Percentiles rank a stretch among this genome's conserved stretches.
Conservation (phyloP, 768 basidiomycete species). For the Naganishia vaughanmartiniae region DNA sequence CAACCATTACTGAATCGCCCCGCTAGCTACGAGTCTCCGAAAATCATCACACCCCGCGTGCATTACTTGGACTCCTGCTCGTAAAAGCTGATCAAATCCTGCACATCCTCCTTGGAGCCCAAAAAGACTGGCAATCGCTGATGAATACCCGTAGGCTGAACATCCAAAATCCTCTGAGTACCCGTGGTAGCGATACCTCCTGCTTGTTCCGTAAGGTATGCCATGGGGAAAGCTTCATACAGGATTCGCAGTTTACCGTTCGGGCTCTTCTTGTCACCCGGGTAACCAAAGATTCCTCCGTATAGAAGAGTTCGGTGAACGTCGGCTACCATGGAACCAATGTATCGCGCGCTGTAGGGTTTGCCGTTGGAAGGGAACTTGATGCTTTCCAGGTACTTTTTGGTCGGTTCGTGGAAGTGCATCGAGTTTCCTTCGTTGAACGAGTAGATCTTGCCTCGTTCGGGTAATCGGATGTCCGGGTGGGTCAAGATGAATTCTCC, state of each 20-base stretch:
- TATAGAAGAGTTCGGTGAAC: constrained; percentile 71
- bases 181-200: constrained; percentile 97
- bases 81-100: constrained; percentile 85
- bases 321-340: constrained; percentile 99
- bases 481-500: constrained; percentile 99
- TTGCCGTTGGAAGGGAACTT: constrained; percentile 49
- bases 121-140: constrained; percentile 90
- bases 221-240: constrained; percentile 98
- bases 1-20: constrained; percentile 10
- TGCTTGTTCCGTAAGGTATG: constrained; percentile 88
- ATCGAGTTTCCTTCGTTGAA: constrained; percentile 98
- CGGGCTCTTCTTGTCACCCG: constrained; percentile 86
- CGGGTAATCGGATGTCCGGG: constrained; percentile 89
- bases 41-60: neutral
- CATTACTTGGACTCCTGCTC: constrained; percentile 46
- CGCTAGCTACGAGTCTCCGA: neutral
- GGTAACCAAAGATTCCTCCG: constrained; percentile 98
- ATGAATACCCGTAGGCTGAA: constrained; percentile 80
- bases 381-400: constrained; percentile 71
- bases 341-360: constrained; percentile 64
- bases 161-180: constrained; percentile 85
- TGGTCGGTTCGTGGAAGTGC: constrained; percentile 88
- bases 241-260: constrained; percentile 84
- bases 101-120: constrained; percentile 87
- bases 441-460: constrained; percentile 97